Evolutionary conservation across 768 basidiomycete species (phyloP), one percentile per base, ranked within the genome.

Genomic region (Rubroboletus pulcherrimus): DNA sequence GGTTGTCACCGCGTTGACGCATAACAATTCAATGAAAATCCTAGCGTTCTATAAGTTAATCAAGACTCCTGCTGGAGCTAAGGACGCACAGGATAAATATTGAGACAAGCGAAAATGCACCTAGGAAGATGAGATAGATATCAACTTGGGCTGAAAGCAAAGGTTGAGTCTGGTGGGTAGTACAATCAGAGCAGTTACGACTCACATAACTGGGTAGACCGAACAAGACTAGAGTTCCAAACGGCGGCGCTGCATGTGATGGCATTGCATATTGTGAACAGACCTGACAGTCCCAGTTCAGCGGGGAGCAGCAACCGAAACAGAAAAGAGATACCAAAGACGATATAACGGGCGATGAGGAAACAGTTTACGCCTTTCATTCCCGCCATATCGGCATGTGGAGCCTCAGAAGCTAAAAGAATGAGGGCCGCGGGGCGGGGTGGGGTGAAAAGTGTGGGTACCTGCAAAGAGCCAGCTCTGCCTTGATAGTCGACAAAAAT

Each of bases 181-280:
- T 7, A 56, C 29, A 42, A 48, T 38, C 39, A 49, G 21, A 33
- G 40, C 6, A n/a, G 26, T 41, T 48, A 24, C 33, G 49, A 73
- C 81, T 48, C 61, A 85, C 84, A 60, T 48, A 73, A 69, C 60
- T 67, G 66, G 35, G 67, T 53, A 39, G 69, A 55, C 53, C 73
- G 68, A 43, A 77, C 70, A 59, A 87, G 71, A 60, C 81, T 80
- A 42, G 80, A 66, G 69, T 89, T 87, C 87, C 87, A 89, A 19
- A 85, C 83, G 53, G 86, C 82, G 31, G 83, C 76, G 61, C 81
- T 84, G 57, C 82, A 80, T 53, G 82, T 76, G 61, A 87, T 74
- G 45, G 86, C 84, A 73, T 81, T 86, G 69, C 80, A 89, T 58
- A 82, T 66, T 60, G 84, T 77, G 68, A 86, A 84, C 44, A 82